A percentile compares a stretch with the other conserved stretches of the same genome.
phyloP scores from a whole-genome alignment of 2,329 filamentous ascomycete genomes.

The Fusarium sp. region DNA sequence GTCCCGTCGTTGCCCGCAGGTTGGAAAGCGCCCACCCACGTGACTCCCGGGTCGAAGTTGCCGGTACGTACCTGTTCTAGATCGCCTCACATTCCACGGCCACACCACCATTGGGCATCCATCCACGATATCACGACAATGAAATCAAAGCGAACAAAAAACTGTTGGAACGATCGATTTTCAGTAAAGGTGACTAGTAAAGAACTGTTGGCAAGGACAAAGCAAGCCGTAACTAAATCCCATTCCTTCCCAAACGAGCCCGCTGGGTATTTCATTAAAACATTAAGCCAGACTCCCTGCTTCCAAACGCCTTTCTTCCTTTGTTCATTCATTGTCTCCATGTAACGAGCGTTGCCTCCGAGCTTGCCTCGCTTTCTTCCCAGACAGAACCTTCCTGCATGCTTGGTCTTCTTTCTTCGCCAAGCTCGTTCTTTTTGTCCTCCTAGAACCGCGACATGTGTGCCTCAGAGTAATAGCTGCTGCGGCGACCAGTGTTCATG shows the following conservation, averaged over 20 bases:
- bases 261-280: constrained; percentile 38
- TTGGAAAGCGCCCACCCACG: constrained; percentile 14
- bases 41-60: constrained; percentile 9
- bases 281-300: constrained; percentile 25
- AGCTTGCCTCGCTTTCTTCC: background rate
- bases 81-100: background rate
- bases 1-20: constrained; percentile 14
- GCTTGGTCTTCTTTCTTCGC: background rate
- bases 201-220: constrained; percentile 1
- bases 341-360: background rate
- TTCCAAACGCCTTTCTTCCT: constrained; percentile 31
- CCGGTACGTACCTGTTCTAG: constrained; percentile 18
- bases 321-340: constrained; percentile 5
- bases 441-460: constrained; percentile 58
- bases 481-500: constrained; percentile 51
- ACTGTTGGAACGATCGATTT: constrained; percentile 6
- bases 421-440: background rate
- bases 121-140: background rate
- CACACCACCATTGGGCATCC: background rate
- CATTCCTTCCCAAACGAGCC: constrained; percentile 15
- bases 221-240: constrained; percentile 9
- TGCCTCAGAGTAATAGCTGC: constrained; percentile 60
- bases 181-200: background rate
- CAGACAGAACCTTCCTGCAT: background rate
- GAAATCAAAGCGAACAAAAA: background rate